Base-by-base conservation (phyloP, 192 early-diverging fungal species). In the Coemansia sp. region DNA sequence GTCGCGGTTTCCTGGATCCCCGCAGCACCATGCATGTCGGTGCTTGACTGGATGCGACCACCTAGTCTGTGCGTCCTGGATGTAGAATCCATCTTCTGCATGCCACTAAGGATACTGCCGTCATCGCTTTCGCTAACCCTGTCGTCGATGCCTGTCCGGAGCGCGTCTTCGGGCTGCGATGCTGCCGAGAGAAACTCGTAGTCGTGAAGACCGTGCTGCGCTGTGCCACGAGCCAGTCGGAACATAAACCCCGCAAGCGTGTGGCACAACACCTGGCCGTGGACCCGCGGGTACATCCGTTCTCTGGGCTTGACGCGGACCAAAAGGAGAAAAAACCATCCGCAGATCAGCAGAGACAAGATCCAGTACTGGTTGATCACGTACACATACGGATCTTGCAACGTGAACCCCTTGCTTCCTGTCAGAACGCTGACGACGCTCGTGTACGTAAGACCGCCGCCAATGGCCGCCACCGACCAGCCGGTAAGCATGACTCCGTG, bases 401-500 rank as follows among this genome's bases (percentile, higher is more conserved):
- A 74, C 37, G 83, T 83, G 74, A 84, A 72, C 11, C 81, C 81
- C 38, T 52, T 72, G 22, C 59, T 54, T 12, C 41, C 64, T 1
- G 79, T 79, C 55, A 87, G 66, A n/a, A 67, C 36, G 65, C 83
- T 85, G 61, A 88, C 86, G 32, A 93, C 78, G 64, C 73, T 79
- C 15, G 87, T 91, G 76, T 90, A 93, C 5, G 88, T 72, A 57
- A 93, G 75, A 11, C 89, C 90, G 51, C 92, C 92, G 20, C 85
- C 88, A 18, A 93, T 88, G n/a, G 88, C 89, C 4, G 85, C 90
- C 35, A 88, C 79, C 12, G 92, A 90, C 90, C 92, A 93, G 2
- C 90, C 90, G 1, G 90, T 91, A 34, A 93, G 84, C 33, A 92
- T 91, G 34, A 93, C 80, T 7, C 92, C 92, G 65, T 93, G 90